phyloP scores from a whole-genome alignment of 768 basidiomycete species.

The Auricularia sp. region DNA sequence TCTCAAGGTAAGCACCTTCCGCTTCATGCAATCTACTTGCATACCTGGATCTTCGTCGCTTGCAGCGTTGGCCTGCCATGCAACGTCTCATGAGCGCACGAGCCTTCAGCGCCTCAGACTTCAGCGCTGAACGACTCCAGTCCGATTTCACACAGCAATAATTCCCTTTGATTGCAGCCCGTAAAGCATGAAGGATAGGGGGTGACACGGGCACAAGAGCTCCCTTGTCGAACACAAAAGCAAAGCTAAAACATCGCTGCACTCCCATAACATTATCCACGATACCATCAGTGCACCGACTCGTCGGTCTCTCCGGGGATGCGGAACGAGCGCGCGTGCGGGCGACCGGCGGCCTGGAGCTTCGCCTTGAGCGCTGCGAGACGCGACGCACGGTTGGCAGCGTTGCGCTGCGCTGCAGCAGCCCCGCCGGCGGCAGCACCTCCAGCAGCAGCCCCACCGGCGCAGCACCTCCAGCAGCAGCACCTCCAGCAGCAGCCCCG shows the following conservation, averaged over 20 bases:
- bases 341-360: not conserved
- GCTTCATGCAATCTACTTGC: no score
- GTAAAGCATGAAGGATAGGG: not conserved
- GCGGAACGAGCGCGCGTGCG: not conserved
- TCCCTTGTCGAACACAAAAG: not conserved
- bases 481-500: not conserved
- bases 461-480: not conserved
- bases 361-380: not conserved
- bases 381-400: not conserved
- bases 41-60: not conserved
- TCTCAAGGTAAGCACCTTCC: no score
- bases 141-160: not conserved
- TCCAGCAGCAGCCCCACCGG: not conserved
- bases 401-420: not conserved
- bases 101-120: no score
- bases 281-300: not conserved
- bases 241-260: not conserved
- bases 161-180: not conserved
- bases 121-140: not conserved
- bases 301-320: not conserved
- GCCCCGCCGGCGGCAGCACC: not conserved
- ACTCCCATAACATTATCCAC: not conserved
- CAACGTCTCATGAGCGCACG: not conserved
- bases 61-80: not conserved
- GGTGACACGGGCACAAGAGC: not conserved